These are phyloP conservation scores for Botryosphaeria dothidea DNA, from an alignment of 2,329 filamentous ascomycete genomes.

Conservation along the genomic window DNA sequence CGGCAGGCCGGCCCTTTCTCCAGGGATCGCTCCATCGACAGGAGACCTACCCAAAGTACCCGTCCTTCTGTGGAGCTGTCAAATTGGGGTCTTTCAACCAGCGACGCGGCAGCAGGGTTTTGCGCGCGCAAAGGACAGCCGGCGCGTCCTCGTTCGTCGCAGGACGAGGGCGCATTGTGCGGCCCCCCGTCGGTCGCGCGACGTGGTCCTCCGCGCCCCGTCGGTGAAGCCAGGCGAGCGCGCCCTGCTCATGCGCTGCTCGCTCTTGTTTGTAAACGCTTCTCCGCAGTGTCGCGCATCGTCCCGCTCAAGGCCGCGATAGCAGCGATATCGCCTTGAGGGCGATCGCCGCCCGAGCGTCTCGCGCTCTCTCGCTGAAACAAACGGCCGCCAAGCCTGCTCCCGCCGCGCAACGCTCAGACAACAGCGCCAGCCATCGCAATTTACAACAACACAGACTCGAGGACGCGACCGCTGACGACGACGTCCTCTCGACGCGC, in stretches of 20 bases:
- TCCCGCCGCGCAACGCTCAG: constrained; percentile 2
- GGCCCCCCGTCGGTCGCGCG: neutral
- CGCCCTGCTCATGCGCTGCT: neutral
- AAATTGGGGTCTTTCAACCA: neutral
- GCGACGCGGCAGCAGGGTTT: constrained; percentile 10
- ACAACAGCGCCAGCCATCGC: constrained; percentile 13
- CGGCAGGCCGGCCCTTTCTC: neutral
- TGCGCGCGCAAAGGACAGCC: neutral
- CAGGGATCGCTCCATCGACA: constrained; percentile 15
- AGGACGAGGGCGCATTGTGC: neutral
- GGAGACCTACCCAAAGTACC: constrained; percentile 12
- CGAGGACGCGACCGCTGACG: neutral
- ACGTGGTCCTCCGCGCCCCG: neutral
- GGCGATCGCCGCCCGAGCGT: neutral
- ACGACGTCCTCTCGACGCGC: neutral
- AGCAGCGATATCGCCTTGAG: neutral
- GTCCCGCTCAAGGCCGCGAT: neutral
- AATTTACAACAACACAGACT: constrained; percentile 12
- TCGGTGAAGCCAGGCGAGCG: no score
- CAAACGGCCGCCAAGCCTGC: constrained; percentile 11
- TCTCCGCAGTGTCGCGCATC: neutral
- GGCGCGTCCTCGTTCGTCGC: neutral
- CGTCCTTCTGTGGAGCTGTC: neutral
- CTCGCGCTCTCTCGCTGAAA: neutral
- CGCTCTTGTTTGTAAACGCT: neutral